Evolutionary conservation across 108 stramenopile genomes (phyloP).

Genomic region (Nitzschia palea): DNA sequence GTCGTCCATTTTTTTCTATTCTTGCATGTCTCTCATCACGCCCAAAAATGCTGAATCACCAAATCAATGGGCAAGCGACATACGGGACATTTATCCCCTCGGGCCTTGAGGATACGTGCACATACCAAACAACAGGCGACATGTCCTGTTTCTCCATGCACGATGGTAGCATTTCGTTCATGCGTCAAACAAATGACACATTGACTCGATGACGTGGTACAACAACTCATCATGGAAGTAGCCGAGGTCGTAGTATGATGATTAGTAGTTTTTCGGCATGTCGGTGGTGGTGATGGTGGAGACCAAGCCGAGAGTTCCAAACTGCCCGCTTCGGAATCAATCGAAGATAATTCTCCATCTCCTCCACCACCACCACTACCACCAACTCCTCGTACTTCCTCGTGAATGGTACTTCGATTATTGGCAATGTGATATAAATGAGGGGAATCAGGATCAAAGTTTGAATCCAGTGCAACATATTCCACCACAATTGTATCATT

Average conservation of each 20-base stretch:
- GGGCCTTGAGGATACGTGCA: constrained; percentile 82
- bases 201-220: background rate
- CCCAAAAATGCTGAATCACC: constrained; percentile 85
- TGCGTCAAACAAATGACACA: constrained; percentile 79
- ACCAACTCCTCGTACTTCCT: too few relatives aligned
- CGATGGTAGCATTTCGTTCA: constrained; percentile 85
- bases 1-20: too few relatives aligned
- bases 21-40: too few relatives aligned
- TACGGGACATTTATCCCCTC: constrained; percentile 77
- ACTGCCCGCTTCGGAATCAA: constrained; percentile 16
- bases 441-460: constrained; percentile 64
- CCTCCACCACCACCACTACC: background rate
- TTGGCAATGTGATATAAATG: constrained; percentile 59
- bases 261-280: background rate
- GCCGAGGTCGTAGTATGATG: constrained; percentile 2
- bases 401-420: background rate
- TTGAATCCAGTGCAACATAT: constrained; percentile 44
- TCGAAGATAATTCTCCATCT: constrained; percentile 29
- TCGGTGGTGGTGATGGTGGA: too few relatives aligned
- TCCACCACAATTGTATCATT: constrained; percentile 60
- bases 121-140: constrained; percentile 90
- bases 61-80: constrained; percentile 74
- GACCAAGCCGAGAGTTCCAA: background rate
- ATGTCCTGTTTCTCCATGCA: constrained; percentile 93
- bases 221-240: too few relatives aligned